A percentile compares a stretch with the other conserved stretches of the same genome.
Conservation (phyloP, 495 filamentous ascomycete species). For the Annulohypoxylon stygium region DNA sequence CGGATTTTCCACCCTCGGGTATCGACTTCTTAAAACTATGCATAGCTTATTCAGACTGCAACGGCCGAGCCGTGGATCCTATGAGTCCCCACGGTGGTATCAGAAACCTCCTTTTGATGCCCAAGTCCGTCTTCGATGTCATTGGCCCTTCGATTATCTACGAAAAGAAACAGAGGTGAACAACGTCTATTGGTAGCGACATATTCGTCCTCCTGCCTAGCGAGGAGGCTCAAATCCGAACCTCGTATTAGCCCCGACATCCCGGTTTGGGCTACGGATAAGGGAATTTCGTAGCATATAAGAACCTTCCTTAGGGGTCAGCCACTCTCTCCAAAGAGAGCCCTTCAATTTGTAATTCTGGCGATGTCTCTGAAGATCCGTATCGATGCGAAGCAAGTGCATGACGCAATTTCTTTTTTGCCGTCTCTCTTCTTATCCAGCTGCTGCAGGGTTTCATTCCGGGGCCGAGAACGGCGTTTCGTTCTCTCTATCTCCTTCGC, state of each 20-base stretch:
- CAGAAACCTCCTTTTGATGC: slow-evolving; percentile 31
- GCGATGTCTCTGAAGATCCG: slow-evolving; percentile 29
- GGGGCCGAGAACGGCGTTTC: slow-evolving; percentile 41
- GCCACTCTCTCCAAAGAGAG: slow-evolving; percentile 9
- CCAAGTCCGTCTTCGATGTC: slow-evolving; percentile 23
- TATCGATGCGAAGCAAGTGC: slow-evolving; percentile 28
- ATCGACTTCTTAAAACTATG: slow-evolving; percentile 45
- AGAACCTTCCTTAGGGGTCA: slow-evolving; percentile 8
- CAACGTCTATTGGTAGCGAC: slow-evolving; percentile 3
- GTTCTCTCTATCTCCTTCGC: slow-evolving; percentile 18
- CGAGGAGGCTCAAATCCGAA: slow-evolving; percentile 19
- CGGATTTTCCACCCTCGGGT: slow-evolving; percentile 49
- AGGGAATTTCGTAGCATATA: slow-evolving; percentile 8
- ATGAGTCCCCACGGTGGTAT: slow-evolving; percentile 36
- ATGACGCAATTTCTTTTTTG: slow-evolving; percentile 39
- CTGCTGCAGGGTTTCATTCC: slow-evolving; percentile 42
- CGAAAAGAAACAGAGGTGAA: slow-evolving; percentile 9
- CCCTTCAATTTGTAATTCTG: slow-evolving; percentile 44
- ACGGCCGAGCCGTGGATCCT: slow-evolving; percentile 44
- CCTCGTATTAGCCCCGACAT: background rate
- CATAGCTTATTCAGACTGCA: slow-evolving; percentile 51
- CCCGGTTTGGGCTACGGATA: slow-evolving; percentile 7
- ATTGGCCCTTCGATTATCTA: slow-evolving; percentile 29
- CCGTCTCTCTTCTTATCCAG: slow-evolving; percentile 31
- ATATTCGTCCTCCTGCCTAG: background rate